phyloP scores from a whole-genome alignment of 805 yeast genomes.

The Candida taoyuanica region DNA sequence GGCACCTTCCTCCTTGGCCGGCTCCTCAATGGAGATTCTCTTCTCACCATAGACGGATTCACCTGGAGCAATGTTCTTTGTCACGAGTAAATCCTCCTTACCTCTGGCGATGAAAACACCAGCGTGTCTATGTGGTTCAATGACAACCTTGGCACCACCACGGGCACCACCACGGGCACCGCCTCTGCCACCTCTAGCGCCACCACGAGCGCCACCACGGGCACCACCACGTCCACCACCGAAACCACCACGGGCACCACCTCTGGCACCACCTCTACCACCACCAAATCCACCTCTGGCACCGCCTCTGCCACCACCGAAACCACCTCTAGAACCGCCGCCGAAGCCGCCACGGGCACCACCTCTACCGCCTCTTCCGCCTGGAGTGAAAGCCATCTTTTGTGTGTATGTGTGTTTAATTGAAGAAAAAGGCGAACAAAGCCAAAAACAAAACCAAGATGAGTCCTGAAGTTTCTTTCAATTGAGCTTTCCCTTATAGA shows the following conservation, averaged over 20 bases:
- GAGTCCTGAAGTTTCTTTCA: neutral
- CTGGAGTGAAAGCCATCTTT: constrained; percentile 75
- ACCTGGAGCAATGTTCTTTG: constrained; percentile 97
- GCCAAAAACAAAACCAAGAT: too few species aligned
- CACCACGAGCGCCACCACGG: constrained; percentile 53
- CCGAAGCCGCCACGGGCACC: constrained; percentile 42
- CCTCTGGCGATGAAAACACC: constrained; percentile 99
- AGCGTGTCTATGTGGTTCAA: constrained; percentile 98
- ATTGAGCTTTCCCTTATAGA: neutral
- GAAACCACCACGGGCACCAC: constrained; percentile 52
- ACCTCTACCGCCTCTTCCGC: constrained; percentile 54
- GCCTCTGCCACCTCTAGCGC: constrained; percentile 57
- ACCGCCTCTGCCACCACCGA: constrained; percentile 31
- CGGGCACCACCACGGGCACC: constrained; percentile 78
- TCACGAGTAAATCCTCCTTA: constrained; percentile 95
- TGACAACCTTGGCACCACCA: constrained; percentile 94
- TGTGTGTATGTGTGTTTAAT: constrained; percentile 12
- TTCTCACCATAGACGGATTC: constrained; percentile 98
- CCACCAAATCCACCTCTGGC: constrained; percentile 46
- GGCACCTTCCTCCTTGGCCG: constrained; percentile 80
- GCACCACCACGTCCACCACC: constrained; percentile 45
- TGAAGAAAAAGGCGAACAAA: neutral
- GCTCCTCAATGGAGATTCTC: constrained; percentile 90
- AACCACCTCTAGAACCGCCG: constrained; percentile 53
- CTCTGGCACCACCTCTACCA: constrained; percentile 44